phyloP scores from a whole-genome alignment of 805 yeast genomes.

The Candida piceae region DNA sequence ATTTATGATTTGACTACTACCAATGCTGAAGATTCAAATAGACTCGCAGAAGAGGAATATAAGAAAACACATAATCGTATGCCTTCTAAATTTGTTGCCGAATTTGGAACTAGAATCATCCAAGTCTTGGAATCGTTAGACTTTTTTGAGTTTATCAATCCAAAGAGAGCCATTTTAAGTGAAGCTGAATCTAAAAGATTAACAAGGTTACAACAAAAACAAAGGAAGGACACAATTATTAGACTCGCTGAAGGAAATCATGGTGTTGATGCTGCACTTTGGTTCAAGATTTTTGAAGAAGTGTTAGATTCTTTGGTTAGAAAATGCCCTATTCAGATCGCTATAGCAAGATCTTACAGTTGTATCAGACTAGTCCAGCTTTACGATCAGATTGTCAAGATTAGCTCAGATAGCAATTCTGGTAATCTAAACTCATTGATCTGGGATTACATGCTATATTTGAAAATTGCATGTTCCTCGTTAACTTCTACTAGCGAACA shows the following conservation, averaged over 20 bases:
- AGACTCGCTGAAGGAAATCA: constrained; percentile 84
- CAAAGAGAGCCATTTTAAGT: constrained; percentile 47
- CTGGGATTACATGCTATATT: constrained; percentile 54
- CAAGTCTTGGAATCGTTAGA: constrained; percentile 72
- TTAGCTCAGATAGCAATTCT: constrained; percentile 37
- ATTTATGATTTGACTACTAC: constrained; percentile 44
- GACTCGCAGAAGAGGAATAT: constrained; percentile 12
- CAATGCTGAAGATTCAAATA: constrained; percentile 8
- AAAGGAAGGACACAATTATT: constrained; percentile 62
- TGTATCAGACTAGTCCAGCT: constrained; percentile 85
- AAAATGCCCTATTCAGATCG: constrained; percentile 88
- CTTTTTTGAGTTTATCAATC: constrained; percentile 55
- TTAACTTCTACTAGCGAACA: constrained; percentile 88
- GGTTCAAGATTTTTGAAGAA: constrained; percentile 86
- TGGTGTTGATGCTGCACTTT: constrained; percentile 93
- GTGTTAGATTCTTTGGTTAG: constrained; percentile 68
- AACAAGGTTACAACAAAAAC: constrained; percentile 50
- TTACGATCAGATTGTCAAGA: constrained; percentile 59
- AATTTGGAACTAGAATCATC: constrained; percentile 68
- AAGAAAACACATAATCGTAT: constrained; percentile 45
- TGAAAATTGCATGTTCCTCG: constrained; percentile 89
- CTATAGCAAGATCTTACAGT: constrained; percentile 84
- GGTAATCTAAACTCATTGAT: constrained; percentile 24
- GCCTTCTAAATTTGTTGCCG: constrained; percentile 72
- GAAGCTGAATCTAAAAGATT: constrained; percentile 77